Conservation (phyloP, 805 yeast genomes). For the Candida fluviatilis region DNA sequence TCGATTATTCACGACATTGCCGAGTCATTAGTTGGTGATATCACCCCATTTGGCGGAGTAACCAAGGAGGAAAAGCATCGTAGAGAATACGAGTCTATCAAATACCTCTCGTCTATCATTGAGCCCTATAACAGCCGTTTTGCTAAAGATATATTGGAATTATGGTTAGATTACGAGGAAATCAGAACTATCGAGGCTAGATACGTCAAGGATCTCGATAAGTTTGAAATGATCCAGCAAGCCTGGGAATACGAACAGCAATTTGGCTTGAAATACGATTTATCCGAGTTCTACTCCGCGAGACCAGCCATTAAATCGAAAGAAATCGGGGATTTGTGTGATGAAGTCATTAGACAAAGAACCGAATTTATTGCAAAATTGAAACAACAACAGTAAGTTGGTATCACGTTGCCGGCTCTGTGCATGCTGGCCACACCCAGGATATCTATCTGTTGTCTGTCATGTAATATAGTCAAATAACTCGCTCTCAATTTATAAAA, state of each 20-base stretch:
- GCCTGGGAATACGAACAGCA: conserved; percentile 80
- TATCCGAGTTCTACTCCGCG: conserved; percentile 68
- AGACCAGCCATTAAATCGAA: conserved; percentile 59
- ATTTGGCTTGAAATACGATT: conserved; percentile 50
- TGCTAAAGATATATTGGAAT: conserved; percentile 59
- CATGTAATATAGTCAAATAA: too few relatives aligned
- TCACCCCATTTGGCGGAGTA: conserved; percentile 70
- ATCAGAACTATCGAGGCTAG: conserved; percentile 77
- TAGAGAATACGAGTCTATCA: conserved; percentile 71
- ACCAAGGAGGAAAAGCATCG: conserved; percentile 78
- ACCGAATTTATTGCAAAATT: conserved; percentile 10
- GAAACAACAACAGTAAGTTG: background rate
- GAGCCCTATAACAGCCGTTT: conserved; percentile 60
- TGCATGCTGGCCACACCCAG: too few relatives aligned
- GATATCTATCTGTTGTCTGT: too few relatives aligned
- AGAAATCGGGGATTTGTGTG: conserved; percentile 68
- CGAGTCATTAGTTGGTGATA: conserved; percentile 90
- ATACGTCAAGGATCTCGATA: conserved; percentile 91
- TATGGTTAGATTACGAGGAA: conserved; percentile 89
- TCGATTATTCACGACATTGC: conserved; percentile 93
- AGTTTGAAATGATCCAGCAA: conserved; percentile 79
- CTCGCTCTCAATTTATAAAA: too few relatives aligned
- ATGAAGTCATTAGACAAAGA: conserved; percentile 33
- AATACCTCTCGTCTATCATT: conserved; percentile 58
- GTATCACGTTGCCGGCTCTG: too few relatives aligned